Evolutionary conservation across 1,284 basidiomycete genomes (phyloP).

Genomic region (Heliocybe sulcata): DNA sequence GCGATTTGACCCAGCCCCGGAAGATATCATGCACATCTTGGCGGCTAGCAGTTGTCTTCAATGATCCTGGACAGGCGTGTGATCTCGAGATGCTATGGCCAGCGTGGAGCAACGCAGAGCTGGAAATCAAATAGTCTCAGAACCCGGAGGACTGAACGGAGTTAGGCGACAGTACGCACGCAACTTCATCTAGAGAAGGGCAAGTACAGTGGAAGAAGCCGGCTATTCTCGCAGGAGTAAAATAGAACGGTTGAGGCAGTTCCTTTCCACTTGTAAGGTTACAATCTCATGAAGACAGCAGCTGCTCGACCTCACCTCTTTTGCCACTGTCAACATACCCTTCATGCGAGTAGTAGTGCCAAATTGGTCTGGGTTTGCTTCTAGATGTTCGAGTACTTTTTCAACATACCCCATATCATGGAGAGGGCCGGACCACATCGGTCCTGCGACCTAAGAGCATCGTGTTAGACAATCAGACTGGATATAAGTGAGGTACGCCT

Average conservation of each 20-base stretch:
- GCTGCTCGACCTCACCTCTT: constrained; percentile 50
- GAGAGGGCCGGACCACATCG: constrained; percentile 93
- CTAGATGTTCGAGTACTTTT: constrained; percentile 72
- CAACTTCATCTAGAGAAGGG: constrained; percentile 69
- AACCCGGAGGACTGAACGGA: constrained; percentile 8
- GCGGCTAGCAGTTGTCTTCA: constrained; percentile 85
- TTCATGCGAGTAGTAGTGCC: constrained; percentile 83
- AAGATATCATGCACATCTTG: constrained; percentile 77
- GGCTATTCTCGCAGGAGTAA: constrained; percentile 79
- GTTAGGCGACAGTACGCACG: constrained; percentile 40
- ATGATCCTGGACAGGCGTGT: constrained; percentile 81
- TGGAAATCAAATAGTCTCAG: constrained; percentile 17
- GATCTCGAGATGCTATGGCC: constrained; percentile 85
- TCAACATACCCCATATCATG: constrained; percentile 75
- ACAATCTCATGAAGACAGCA: neutral
- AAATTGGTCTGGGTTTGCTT: constrained; percentile 56
- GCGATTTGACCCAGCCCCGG: constrained; percentile 73
- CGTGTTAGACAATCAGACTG: constrained; percentile 3
- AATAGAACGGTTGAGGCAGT: constrained; percentile 81
- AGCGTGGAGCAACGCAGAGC: constrained; percentile 85
- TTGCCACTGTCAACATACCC: constrained; percentile 91
- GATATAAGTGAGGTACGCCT: constrained; percentile 12
- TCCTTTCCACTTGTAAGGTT: constrained; percentile 42
- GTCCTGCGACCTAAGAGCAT: constrained; percentile 67
- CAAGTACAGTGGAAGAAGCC: constrained; percentile 79